Conservation (phyloP, 2,329 filamentous ascomycete genomes). For the Penicillium sp. region DNA sequence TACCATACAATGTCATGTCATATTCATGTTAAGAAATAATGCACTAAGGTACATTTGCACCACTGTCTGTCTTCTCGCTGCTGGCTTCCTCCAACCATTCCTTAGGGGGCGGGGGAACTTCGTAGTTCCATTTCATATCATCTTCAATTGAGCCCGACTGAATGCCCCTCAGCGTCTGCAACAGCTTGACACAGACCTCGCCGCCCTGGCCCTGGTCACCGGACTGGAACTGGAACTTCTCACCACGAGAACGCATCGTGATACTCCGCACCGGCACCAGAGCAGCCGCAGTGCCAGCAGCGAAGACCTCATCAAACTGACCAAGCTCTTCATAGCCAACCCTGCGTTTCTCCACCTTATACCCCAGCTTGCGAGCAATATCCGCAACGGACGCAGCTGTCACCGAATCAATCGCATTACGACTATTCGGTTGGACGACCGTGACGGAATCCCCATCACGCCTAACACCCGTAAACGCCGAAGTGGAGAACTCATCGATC, state of each 20-base stretch:
- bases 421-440: constrained; percentile 84
- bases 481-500: constrained; percentile 95
- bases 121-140: constrained; percentile 70
- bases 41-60: constrained; percentile 34
- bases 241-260: constrained; percentile 65
- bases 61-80: constrained; percentile 22
- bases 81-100: constrained; percentile 33
- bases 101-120: constrained; percentile 40
- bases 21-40: neutral
- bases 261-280: constrained; percentile 92
- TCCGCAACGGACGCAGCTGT: constrained; percentile 78
- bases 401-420: constrained; percentile 84
- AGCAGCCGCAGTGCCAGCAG: constrained; percentile 87
- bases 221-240: constrained; percentile 60
- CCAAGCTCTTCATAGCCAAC: constrained; percentile 65
- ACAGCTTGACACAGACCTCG: constrained; percentile 70
- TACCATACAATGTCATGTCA: neutral
- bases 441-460: constrained; percentile 65
- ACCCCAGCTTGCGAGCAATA: constrained; percentile 77
- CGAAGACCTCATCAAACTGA: constrained; percentile 78
- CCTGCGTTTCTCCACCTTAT: constrained; percentile 76
- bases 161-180: constrained; percentile 79
- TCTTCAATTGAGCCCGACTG: constrained; percentile 82
- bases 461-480: constrained; percentile 83
- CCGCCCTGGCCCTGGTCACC: constrained; percentile 58